phyloP scores from a whole-genome alignment of 2,329 filamentous ascomycete genomes.

The Purpureocillium takamizusanense region DNA sequence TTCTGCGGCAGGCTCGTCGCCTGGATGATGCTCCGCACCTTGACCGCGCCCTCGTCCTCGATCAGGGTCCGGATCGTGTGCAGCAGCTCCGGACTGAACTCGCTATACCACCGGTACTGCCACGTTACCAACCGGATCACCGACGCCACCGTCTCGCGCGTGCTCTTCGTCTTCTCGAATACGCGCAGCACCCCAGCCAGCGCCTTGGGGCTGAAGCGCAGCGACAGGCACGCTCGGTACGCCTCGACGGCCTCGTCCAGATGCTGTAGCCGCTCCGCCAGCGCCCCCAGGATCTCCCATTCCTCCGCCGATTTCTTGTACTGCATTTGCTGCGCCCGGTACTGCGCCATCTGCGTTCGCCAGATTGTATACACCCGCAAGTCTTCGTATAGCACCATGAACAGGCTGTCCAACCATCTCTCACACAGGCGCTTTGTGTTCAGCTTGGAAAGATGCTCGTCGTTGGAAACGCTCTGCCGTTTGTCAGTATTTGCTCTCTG shows the following conservation, averaged over 20 bases:
- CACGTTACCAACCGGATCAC: conserved; percentile 88
- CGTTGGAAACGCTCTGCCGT: conserved; percentile 49
- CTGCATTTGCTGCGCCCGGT: conserved; percentile 82
- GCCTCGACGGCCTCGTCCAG: conserved; percentile 86
- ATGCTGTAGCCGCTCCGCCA: conserved; percentile 90
- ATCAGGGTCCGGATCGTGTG: conserved; percentile 86
- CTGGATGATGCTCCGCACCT: conserved; percentile 94
- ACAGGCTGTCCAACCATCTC: conserved; percentile 94
- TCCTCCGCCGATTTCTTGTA: conserved; percentile 97
- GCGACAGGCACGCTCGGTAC: conserved; percentile 77
- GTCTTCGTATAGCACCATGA: conserved; percentile 99
- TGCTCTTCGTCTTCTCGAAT: conserved; percentile 70
- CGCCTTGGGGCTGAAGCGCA: conserved; percentile 89
- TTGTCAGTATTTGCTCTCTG: not conserved
- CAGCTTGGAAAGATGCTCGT: conserved; percentile 76
- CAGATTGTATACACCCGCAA: conserved; percentile 98
- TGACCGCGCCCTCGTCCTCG: conserved; percentile 94
- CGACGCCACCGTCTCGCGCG: conserved; percentile 71
- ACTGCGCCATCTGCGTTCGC: conserved; percentile 96
- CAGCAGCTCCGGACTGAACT: conserved; percentile 90
- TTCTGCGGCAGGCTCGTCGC: conserved; percentile 88
- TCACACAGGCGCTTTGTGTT: conserved; percentile 97
- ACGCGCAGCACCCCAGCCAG: conserved; percentile 75
- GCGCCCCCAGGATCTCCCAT: conserved; percentile 92
- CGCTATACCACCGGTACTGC: conserved; percentile 99